These are phyloP conservation scores for Jatropha curcas DNA, from an alignment of 345 rosid species.

Conservation along the genomic window DNA sequence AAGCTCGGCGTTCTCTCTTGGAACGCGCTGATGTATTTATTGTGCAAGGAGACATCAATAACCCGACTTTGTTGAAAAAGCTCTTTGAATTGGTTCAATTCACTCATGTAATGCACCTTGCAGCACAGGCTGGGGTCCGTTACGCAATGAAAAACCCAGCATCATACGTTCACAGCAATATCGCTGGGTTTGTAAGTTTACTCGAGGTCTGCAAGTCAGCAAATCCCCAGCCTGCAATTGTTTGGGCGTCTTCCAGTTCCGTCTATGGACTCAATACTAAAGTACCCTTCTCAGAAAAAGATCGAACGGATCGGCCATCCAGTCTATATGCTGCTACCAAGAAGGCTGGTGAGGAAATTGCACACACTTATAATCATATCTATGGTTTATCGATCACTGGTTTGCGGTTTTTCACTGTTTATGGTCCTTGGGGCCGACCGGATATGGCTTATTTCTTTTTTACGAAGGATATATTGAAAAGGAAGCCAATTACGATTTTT, in stretches of 20 bases:
- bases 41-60: slow-evolving; percentile 51
- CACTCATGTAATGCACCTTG: slow-evolving; percentile 57
- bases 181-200: slow-evolving; percentile 50
- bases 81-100: slow-evolving; percentile 49
- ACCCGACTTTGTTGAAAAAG: slow-evolving; percentile 33
- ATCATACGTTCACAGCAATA: slow-evolving; percentile 52
- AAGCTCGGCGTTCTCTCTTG: slow-evolving; percentile 40
- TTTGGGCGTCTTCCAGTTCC: slow-evolving; percentile 65
- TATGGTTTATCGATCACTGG: slow-evolving; percentile 53
- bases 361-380: slow-evolving; percentile 56
- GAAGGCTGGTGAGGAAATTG: slow-evolving; percentile 58
- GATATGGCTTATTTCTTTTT: slow-evolving; percentile 63
- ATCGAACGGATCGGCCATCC: slow-evolving; percentile 49
- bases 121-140: slow-evolving; percentile 56
- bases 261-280: slow-evolving; percentile 54
- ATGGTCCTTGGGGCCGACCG: slow-evolving; percentile 58
- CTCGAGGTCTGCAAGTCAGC: slow-evolving; percentile 47
- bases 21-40: slow-evolving; percentile 44
- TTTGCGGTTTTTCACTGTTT: slow-evolving; percentile 48
- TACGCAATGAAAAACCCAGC: slow-evolving; percentile 53
- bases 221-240: slow-evolving; percentile 51
- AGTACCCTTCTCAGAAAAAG: slow-evolving; percentile 53
- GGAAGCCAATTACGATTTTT: slow-evolving; percentile 40
- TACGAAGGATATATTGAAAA: slow-evolving; percentile 48
- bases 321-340: slow-evolving; percentile 58